Evolutionary conservation across 805 yeast species (phyloP).

Genomic region (Cyberlindnera saturnus): DNA sequence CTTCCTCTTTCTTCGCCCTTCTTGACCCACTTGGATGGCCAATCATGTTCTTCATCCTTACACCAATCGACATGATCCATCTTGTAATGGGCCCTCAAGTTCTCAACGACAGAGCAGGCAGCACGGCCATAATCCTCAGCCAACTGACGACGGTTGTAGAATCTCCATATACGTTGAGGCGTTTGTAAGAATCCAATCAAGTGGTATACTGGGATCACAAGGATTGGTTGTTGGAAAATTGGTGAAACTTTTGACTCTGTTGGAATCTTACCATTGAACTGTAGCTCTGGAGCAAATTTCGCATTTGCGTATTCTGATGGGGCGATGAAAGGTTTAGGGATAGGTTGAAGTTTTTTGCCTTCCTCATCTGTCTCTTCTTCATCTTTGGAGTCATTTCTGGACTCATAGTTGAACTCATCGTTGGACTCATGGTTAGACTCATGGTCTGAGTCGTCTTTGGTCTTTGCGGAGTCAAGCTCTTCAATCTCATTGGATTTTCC

Average conservation of each 20-base stretch:
- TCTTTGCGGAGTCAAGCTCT: not conserved
- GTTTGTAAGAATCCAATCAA: conserved; percentile 71
- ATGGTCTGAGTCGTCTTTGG: not conserved
- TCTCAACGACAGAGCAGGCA: conserved; percentile 46
- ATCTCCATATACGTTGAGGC: conserved; percentile 72
- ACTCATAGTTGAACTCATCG: not conserved
- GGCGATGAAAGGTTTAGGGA: conserved; percentile 58
- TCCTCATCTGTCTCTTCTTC: conserved; percentile 8
- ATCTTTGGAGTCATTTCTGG: not conserved
- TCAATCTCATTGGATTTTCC: not conserved
- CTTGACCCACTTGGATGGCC: conserved; percentile 84
- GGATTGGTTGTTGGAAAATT: conserved; percentile 69
- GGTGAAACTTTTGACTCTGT: conserved; percentile 40
- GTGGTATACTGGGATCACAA: conserved; percentile 72
- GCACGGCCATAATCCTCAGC: conserved; percentile 58
- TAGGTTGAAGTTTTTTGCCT: conserved; percentile 33
- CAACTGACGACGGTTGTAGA: conserved; percentile 64
- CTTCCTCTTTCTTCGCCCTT: conserved; percentile 67
- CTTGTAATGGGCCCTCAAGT: conserved; percentile 44
- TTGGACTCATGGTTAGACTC: conserved; percentile 2
- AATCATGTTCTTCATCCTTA: conserved; percentile 67
- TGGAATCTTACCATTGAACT: conserved; percentile 21
- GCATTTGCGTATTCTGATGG: conserved; percentile 53
- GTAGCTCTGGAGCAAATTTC: conserved; percentile 41
- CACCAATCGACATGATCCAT: conserved; percentile 33